These are phyloP conservation scores for Colletotrichum tanaceti DNA, from an alignment of 2,329 filamentous ascomycete genomes.

Conservation along the genomic window DNA sequence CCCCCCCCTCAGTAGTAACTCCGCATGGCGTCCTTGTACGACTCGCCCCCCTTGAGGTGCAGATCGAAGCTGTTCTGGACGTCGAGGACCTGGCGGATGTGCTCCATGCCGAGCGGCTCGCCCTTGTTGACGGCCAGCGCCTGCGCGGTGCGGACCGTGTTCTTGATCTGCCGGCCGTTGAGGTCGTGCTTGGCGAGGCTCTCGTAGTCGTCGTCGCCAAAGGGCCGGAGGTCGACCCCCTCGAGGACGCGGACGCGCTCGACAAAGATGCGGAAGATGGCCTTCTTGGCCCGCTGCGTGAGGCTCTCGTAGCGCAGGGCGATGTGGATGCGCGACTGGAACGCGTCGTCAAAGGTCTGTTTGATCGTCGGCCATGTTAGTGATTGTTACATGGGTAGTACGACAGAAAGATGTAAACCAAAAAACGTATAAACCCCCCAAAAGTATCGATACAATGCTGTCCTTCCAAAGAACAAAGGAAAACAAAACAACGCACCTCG, in stretches of 20 bases:
- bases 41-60: slow-evolving; percentile 85
- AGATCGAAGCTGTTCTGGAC: slow-evolving; percentile 85
- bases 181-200: slow-evolving; percentile 73
- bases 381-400: too few relatives aligned
- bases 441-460: too few relatives aligned
- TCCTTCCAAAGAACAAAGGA: too few relatives aligned
- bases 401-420: too few relatives aligned
- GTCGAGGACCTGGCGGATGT: slow-evolving; percentile 85
- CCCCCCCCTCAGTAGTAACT: slow-evolving; percentile 66
- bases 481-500: slow-evolving; percentile 56
- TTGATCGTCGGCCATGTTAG: too few relatives aligned
- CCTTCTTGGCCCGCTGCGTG: slow-evolving; percentile 76
- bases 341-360: slow-evolving; percentile 86
- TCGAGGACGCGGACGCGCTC: slow-evolving; percentile 76
- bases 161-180: slow-evolving; percentile 82
- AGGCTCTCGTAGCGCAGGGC: slow-evolving; percentile 84
- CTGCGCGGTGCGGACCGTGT: slow-evolving; percentile 84
- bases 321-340: slow-evolving; percentile 88
- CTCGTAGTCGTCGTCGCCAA: slow-evolving; percentile 75
- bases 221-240: slow-evolving; percentile 67
- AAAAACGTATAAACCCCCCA: too few relatives aligned
- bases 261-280: slow-evolving; percentile 88
- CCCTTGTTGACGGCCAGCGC: slow-evolving; percentile 82
- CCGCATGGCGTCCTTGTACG: slow-evolving; percentile 83
- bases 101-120: slow-evolving; percentile 77